Evolutionary conservation across 2,329 filamentous ascomycete genomes (phyloP), one percentile per base, ranked within the genome.

Genomic region (Biscogniauxia sp.): DNA sequence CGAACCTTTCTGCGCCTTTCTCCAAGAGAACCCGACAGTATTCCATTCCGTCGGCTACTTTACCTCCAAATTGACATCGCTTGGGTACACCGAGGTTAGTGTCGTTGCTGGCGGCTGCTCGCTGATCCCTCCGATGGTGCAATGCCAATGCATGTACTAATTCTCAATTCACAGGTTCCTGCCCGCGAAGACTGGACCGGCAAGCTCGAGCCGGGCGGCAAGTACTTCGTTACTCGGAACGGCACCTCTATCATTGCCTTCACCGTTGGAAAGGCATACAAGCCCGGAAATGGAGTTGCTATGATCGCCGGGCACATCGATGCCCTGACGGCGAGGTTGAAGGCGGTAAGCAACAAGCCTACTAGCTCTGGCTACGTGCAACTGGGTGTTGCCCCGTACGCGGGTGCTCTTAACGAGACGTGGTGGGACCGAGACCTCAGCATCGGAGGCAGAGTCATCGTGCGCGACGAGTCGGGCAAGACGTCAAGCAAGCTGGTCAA

Each of bases 361-460:
- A 91, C 82, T 69, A 92, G 90, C 73, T 89, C 91, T 32, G 94
- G 95, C 57, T 99, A 92, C 72, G 76, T 92, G 26, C 92, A 98
- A 79, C 84, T 98, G 6, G 94, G 92, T 23, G 92, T 98, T 57
- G 93, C 95, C 2, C 95, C 91, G 0, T 99, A 98, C 73, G 94
- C 93, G 9, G 94, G 95, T 55, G 93, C 82, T 1, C 78, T 98
- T 63, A 95, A 93, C 73, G 82, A 83, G 64, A 98, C 95, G 0
- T 98, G 95, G 95, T 98, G 93, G 94, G 95, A 98, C 75, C 87
- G 95, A 45, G 95, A 99, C 75, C 83, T 99, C 56, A 89, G 91
- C 66, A 90, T 98, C 69, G 95, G 93, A 65, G 95, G 95, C 49
- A 84, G 93, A 52, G 94, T 98, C 3, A 82, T 98, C 54, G 88